Percentiles rank a stretch among this genome's conserved stretches.
Evolutionary conservation across 257 asterid species (phyloP).

Genomic region (Marsdenia floribunda): DNA sequence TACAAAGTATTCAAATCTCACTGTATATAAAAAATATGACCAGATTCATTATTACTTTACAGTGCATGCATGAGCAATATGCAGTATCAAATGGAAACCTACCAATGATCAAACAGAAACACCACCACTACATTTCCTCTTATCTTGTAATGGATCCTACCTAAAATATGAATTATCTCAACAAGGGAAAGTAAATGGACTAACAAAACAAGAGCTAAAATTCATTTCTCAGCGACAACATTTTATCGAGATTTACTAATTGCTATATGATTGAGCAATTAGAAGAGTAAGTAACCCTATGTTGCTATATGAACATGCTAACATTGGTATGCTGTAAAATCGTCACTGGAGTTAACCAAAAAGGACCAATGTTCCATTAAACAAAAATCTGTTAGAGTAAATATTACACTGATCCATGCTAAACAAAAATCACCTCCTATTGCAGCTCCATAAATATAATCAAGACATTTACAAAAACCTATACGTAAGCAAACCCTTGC

Average conservation of each 20-base stretch:
- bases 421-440: no score
- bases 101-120: neutral
- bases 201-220: neutral
- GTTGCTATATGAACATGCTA: neutral
- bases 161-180: neutral
- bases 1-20: neutral
- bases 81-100: neutral
- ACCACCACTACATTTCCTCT: no score
- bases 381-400: no score
- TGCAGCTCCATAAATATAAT: no score
- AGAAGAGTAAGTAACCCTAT: neutral
- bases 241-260: no score
- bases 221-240: no score
- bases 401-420: no score
- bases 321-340: neutral
- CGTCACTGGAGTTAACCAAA: neutral
- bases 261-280: no score
- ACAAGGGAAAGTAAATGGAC: neutral
- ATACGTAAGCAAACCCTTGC: no score
- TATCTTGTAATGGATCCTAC: neutral
- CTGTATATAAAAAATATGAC: neutral
- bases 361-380: no score
- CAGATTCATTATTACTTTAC: neutral
- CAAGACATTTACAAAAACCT: no score
- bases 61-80: neutral